Base-by-base conservation (phyloP, 768 basidiomycete species). In the Dioszegia hungarica region DNA sequence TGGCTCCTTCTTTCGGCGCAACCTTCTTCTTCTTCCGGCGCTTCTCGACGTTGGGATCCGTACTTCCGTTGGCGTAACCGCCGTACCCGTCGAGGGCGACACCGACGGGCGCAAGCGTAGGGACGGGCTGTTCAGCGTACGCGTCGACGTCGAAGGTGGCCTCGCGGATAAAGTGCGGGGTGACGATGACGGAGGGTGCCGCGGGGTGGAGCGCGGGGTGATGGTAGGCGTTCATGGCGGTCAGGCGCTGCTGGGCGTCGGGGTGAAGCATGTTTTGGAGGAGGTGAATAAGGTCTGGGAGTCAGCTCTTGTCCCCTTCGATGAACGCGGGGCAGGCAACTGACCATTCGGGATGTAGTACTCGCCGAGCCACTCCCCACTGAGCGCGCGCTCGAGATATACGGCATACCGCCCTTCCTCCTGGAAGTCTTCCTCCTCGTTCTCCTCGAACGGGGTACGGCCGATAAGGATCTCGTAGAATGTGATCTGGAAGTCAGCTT, bases 401-500 rank as follows among this genome's bases (percentile, higher is more conserved):
- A 81, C 81, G 70, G 90, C 86, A 24, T 94, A 76, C 62, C 90
- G 88, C 39, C 88, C 89, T 66, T 86, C 85, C 14, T 84, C 86
- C 8, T 81, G 78, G 62, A 92, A 86, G 58, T 86, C 81, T 68
- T 93, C 89, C 61, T 87, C 72, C 73, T 92, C 88, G 51, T 66
- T 48, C 55, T 64, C 62, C 55, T 79, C 78, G 68, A 98, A 98
- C 1, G 93, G 92, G 1, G 94, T 98, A 10, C 94, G 82, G 0
- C 93, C 93, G 22, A 86, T 79, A 29, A 97, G 82, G 59, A 99
- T 88, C 75, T 99, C 94, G 73, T 95, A 99, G 74, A 97, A 88
- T 0, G 93, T 90, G 25, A 94, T 79, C 44, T 77, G 61, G 9
- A 61, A 88, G 45, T 49, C 36, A 60, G 57, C 25, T 8, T 31